Evolutionary conservation across 495 filamentous ascomycete genomes (phyloP), one percentile per base, ranked within the genome.

Genomic region (Entonaema liquescens): DNA sequence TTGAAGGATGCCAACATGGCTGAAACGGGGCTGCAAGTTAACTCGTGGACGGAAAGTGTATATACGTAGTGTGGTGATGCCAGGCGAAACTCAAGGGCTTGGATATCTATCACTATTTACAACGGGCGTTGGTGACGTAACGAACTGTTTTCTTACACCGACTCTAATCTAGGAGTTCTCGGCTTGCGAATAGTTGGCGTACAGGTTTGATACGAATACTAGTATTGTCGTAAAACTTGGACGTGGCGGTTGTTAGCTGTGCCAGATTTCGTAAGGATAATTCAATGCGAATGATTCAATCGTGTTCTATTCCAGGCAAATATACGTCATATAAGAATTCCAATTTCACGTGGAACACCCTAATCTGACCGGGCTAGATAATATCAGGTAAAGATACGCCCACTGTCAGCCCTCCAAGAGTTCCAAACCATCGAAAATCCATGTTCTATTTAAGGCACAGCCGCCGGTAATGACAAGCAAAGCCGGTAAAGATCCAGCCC

Each of bases 1-100:
- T 78, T 98, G 74, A 81, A 84, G 66, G 91, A 97, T 70, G 94
- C 90, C 0, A 84, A 90, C 70, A 95, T 98, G 95, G 95, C 94
- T 0, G 95, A 98, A 82, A 90, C 86, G 74, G 95, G 95, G 0
- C 72, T 85, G 62, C 82, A 84, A 71, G 79, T 85, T 2, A 85
- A 85, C 28, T 52, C 74, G n/a, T 84, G 79, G 77, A 85, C 83
- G 0, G 83, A 85, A 72, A 84, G 82, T 52, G 78, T 85, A 0
- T 85, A 79, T 61, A 81, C 83, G 11, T 85, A 66, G 78, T 5
- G 49, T n/a, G 29, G 1, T 17, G 26, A n/a, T 26, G n/a, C n/a
- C 21, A 6, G 25, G 7, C 42, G 19, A 47, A 13, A 23, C 9
- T 21, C 21, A 23, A 9, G 2, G 19, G 19, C 19, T 47, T 47